Percentiles rank a stretch among this genome's conserved stretches.
Conservation (phyloP, 306 rosid species). For the Cicer chorassanicum region DNA sequence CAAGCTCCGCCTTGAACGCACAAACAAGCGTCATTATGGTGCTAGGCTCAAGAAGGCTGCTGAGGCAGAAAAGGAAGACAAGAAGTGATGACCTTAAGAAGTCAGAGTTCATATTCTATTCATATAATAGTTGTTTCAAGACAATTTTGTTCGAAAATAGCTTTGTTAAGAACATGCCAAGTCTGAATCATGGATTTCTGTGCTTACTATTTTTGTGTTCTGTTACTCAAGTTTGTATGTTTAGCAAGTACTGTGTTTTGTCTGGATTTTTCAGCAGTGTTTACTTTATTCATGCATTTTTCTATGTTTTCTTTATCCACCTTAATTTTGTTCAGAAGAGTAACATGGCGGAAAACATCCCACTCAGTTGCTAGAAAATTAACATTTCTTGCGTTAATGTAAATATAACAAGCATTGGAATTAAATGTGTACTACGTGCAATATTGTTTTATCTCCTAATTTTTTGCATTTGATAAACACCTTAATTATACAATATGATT, state of each 20-base stretch:
- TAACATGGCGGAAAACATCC: too few relatives aligned
- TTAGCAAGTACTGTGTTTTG: neutral
- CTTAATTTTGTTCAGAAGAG: neutral
- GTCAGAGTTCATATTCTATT: neutral
- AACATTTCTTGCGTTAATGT: too few relatives aligned
- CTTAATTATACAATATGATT: too few relatives aligned
- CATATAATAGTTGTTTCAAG: slow-evolving; percentile 23
- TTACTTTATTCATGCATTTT: neutral
- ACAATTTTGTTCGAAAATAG: slow-evolving; percentile 23
- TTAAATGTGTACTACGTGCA: too few relatives aligned
- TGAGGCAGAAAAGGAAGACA: slow-evolving; percentile 71
- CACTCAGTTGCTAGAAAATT: too few relatives aligned
- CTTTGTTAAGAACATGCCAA: neutral
- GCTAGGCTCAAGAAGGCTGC: slow-evolving; percentile 68
- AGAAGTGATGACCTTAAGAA: slow-evolving; percentile 55
- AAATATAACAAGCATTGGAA: too few relatives aligned
- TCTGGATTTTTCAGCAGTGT: neutral
- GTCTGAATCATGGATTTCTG: neutral
- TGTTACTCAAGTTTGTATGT: neutral
- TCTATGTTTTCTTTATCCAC: neutral
- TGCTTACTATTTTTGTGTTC: neutral
- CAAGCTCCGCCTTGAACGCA: slow-evolving; percentile 50
- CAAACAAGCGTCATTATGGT: slow-evolving; percentile 56
- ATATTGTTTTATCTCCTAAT: too few relatives aligned
- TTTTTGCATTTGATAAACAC: too few relatives aligned